These are phyloP conservation scores for Clarireedia paspali DNA, from an alignment of 2,329 filamentous ascomycete species.

Conservation along the genomic window DNA sequence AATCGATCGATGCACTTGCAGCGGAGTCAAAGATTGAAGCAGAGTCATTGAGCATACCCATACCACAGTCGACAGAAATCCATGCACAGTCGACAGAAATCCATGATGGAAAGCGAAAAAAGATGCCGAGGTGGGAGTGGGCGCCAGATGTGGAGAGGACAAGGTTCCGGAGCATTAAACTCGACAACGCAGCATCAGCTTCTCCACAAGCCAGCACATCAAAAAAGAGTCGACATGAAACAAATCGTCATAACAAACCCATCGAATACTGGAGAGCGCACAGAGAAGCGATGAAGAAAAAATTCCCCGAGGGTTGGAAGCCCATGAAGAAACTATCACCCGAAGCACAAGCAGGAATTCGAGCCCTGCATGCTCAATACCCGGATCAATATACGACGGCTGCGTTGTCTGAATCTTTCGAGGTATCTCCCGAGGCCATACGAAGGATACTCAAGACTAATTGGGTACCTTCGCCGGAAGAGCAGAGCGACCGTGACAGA, in stretches of 20 bases:
- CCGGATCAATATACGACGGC: constrained; percentile 70
- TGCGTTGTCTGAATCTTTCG: constrained; percentile 68
- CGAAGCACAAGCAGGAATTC: constrained; percentile 84
- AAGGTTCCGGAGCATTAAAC: constrained; percentile 5
- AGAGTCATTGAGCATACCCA: background rate
- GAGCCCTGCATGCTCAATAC: constrained; percentile 69
- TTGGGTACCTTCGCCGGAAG: constrained; percentile 54
- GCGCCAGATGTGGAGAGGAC: background rate
- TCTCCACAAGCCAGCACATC: constrained; percentile 7
- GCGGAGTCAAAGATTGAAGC: constrained; percentile 12
- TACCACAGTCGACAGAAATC: background rate
- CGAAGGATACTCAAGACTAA: constrained; percentile 78
- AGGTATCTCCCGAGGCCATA: constrained; percentile 81
- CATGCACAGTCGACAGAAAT: background rate
- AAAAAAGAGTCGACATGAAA: background rate
- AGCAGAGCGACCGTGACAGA: constrained; percentile 49
- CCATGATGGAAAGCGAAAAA: background rate
- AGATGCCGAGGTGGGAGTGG: constrained; percentile 2
- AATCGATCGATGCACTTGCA: constrained; percentile 30
- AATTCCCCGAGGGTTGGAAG: constrained; percentile 75
- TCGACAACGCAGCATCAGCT: constrained; percentile 5
- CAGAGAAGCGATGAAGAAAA: constrained; percentile 65
- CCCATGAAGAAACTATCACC: constrained; percentile 84
- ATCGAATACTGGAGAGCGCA: constrained; percentile 59
- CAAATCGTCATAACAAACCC: background rate